Percentiles rank a stretch among this genome's conserved stretches.
Conservation (phyloP, 2,329 filamentous ascomycete genomes). For the Tetracladium maxilliforme region DNA sequence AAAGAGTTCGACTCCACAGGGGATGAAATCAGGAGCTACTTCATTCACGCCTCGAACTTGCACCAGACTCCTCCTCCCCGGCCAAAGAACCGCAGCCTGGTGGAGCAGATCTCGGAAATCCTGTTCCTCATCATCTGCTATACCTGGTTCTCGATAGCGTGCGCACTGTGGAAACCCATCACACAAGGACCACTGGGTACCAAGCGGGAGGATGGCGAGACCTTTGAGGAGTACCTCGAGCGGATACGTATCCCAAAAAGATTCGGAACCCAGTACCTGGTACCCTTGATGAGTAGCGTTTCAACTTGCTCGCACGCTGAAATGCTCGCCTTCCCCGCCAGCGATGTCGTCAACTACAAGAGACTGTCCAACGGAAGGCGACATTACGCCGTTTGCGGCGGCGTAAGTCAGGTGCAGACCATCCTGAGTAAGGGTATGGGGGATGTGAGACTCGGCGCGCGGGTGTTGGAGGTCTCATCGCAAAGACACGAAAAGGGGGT, state of each 20-base stretch:
- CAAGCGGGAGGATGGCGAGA: conserved; percentile 17
- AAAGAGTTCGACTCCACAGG: conserved; percentile 4
- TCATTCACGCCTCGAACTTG: conserved; percentile 37
- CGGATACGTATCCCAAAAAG: conserved; percentile 31
- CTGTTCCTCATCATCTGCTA: conserved; percentile 31
- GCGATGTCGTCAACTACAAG: conserved; percentile 35
- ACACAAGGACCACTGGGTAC: conserved; percentile 17
- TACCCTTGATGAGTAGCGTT: conserved; percentile 38
- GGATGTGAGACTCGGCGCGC: conserved; percentile 5
- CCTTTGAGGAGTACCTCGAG: conserved; percentile 30
- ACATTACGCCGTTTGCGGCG: conserved; percentile 33
- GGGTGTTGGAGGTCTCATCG: conserved; percentile 10
- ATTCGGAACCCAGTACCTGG: conserved; percentile 31
- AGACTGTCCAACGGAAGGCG: conserved; percentile 26
- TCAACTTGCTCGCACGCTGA: conserved; percentile 36
- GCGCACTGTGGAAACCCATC: conserved; percentile 28
- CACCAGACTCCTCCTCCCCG: conserved; percentile 30
- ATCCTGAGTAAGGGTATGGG: conserved; percentile 14
- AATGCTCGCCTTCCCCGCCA: conserved; percentile 34
- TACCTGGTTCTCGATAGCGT: conserved; percentile 35
- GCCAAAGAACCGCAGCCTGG: conserved; percentile 16
- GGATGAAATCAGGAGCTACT: conserved; percentile 20
- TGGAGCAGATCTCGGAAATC: conserved; percentile 26
- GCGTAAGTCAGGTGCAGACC: conserved; percentile 32
- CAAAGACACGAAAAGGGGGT: conserved; percentile 5